These are phyloP conservation scores for Anisogramma anomala DNA, from an alignment of 2,329 filamentous ascomycete species.

Conservation along the genomic window DNA sequence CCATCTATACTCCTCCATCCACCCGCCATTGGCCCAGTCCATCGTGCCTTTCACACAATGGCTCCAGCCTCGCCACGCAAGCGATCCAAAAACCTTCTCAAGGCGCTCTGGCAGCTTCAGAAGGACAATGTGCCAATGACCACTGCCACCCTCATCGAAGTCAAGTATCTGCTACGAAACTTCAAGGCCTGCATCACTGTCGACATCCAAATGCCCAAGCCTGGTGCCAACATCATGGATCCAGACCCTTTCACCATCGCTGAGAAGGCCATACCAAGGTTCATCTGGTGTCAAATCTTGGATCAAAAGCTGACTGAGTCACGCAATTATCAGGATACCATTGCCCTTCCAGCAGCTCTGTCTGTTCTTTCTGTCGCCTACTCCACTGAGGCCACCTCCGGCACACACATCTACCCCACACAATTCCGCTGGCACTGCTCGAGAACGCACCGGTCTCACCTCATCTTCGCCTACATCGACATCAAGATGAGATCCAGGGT, in stretches of 20 bases:
- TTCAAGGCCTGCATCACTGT: conserved; percentile 5
- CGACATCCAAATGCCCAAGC: conserved; percentile 4
- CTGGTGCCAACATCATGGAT: conserved; percentile 17
- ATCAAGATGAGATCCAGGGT: conserved; percentile 31
- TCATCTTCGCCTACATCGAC: conserved; percentile 29
- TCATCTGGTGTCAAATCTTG: conserved; percentile 30
- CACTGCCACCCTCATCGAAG: conserved; percentile 17
- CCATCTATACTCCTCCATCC: neutral
- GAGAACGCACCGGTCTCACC: conserved; percentile 26
- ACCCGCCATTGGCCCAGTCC: neutral
- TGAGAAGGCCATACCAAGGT: conserved; percentile 20
- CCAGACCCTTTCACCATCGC: conserved; percentile 10
- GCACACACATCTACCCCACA: conserved; percentile 23
- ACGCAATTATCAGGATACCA: conserved; percentile 18
- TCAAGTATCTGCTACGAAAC: conserved; percentile 19
- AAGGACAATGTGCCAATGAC: conserved; percentile 18
- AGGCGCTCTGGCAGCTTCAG: conserved; percentile 18
- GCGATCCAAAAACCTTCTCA: conserved; percentile 11
- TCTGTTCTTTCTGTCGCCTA: conserved; percentile 21
- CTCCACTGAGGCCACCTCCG: conserved; percentile 16
- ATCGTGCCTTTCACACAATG: conserved; percentile 1
- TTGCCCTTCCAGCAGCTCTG: conserved; percentile 23
- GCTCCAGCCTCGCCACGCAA: conserved; percentile 8
- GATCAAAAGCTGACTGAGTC: conserved; percentile 27
- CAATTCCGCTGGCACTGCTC: conserved; percentile 29